Evolutionary conservation across 2,329 filamentous ascomycete genomes (phyloP), one percentile per base, ranked within the genome.

Genomic region (Sarocladium oryzae): DNA sequence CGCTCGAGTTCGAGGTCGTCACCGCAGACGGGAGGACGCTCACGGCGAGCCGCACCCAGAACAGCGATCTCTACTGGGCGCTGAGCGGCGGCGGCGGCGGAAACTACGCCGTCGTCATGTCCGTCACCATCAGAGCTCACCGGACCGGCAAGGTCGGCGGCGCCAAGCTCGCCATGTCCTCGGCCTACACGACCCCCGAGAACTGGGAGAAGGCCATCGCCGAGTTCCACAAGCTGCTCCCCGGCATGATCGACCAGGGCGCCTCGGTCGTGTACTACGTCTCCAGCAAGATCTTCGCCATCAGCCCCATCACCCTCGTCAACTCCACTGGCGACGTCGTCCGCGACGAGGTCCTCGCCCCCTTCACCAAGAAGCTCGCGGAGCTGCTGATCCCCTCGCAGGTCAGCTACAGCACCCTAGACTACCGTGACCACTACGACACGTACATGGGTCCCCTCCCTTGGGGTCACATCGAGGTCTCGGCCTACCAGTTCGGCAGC

Each of bases 11-110:
- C 50, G 71, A 81, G 53, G 77, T 82, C 1, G 69, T 85, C n/a
- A 77, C 74, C 7, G 75, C 71, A 0, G 59, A 61, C 15, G 79
- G 81, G 2, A 53, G 69, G 15, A 58, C 74, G n/a, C 55, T 82
- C 1, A 72, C 63, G 2, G 79, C 78, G 0, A 74, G 24, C 23
- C 69, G 66, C 1, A 59, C 58, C 0, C 54, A 73, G 28, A 77
- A 85, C 55, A 52, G 67, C 0, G 81, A 85, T 49, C 67, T 86
- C 1, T 85, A 80, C 66, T 86, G 81, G 82, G 83, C 82, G 1
- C 63, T 84, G 1, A 69, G 70, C 37, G 81, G 81, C 3, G 80
- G 82, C 0, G 81, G 82, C 2, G 76, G 73, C 9, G 53, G 79
- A 15, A 83, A 72, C 26, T 85, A 77, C 56, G 81, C 70, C 2